Evolutionary conservation across 164 flowering plant species (phyloP).

Genomic region (Brasenia schreberi): DNA sequence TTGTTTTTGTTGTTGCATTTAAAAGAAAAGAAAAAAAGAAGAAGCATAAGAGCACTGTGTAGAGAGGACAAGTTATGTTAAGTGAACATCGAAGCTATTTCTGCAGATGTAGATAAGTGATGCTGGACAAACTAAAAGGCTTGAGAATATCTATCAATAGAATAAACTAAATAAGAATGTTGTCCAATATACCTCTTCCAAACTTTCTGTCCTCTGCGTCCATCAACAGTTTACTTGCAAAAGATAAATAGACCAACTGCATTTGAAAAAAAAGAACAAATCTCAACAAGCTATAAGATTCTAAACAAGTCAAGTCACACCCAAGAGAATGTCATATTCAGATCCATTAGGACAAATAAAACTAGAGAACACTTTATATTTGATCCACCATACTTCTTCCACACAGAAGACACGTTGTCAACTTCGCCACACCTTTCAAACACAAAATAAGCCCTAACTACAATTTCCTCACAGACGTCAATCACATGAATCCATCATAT

Average conservation of each 20-base stretch:
- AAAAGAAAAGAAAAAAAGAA: neutral
- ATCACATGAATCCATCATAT: neutral
- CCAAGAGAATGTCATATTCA: neutral
- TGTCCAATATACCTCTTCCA: conserved; percentile 40
- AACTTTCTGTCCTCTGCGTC: conserved; percentile 44
- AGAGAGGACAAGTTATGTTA: too few species aligned
- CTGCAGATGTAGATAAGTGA: too few species aligned
- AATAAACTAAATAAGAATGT: neutral
- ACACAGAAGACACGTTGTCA: neutral
- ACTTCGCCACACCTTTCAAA: neutral
- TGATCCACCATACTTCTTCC: neutral
- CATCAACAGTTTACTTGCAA: conserved; percentile 15
- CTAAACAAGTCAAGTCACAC: neutral
- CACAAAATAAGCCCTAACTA: neutral
- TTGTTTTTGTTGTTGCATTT: too few species aligned
- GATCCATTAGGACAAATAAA: neutral
- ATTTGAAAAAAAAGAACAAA: conserved; percentile 11
- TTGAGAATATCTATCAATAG: neutral
- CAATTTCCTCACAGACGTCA: neutral
- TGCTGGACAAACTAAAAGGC: too few species aligned
- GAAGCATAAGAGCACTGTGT: neutral
- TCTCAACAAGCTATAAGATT: neutral
- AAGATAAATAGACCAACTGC: conserved; percentile 1
- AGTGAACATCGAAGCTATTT: too few species aligned
- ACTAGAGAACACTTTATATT: neutral